Base-by-base conservation (phyloP, 176 grass and related monocot species). In the Carex myosuroides region DNA sequence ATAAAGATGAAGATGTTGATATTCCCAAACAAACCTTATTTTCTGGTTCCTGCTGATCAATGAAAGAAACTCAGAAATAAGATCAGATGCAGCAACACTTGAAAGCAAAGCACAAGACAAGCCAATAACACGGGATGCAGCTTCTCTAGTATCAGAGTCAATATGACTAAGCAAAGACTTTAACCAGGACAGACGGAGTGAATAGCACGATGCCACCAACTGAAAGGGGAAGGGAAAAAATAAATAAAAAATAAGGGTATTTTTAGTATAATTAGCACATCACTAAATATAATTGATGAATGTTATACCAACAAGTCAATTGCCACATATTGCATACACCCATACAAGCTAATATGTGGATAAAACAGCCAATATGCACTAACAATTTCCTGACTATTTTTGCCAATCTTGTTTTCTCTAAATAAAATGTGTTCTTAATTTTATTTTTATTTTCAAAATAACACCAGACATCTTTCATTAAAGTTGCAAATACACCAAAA, bases 121-220 rank as follows among this genome's bases (percentile, higher is more conserved):
- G 60, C 95, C 95, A 79, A 94, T 83, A 70, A 98, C 79, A 60
- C 90, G 65, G 1, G 95, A 88, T 3, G 86, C 84, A 80, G 90
- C 91, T 94, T 94, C 95, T 60, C 95, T 90, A 86, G 95, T 92
- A 87, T 94, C 95, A 79, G 92, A 87, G 88, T 98, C 90, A 70
- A 91, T 86, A 89, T 98, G 95, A 84, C 90, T 85, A 55, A 98
- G 69, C 85, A 98, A 82, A 88, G 53, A 32, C 80, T 80, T 92
- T 62, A 97, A 84, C 92, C 94, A 97, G 83, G 60, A 60, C 80
- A 97, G 18, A 74, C 87, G 90, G 13, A 85, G 89, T 56, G 89
- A 90, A 87, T 97, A 94, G 13, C 90, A 87, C 18, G 68, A 86
- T 81, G 90, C 91, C 60, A 94, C 85, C 85, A 97, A 70, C 94